These are phyloP conservation scores for Pichia ethanolica DNA, from an alignment of 805 yeast genomes.

Conservation along the genomic window DNA sequence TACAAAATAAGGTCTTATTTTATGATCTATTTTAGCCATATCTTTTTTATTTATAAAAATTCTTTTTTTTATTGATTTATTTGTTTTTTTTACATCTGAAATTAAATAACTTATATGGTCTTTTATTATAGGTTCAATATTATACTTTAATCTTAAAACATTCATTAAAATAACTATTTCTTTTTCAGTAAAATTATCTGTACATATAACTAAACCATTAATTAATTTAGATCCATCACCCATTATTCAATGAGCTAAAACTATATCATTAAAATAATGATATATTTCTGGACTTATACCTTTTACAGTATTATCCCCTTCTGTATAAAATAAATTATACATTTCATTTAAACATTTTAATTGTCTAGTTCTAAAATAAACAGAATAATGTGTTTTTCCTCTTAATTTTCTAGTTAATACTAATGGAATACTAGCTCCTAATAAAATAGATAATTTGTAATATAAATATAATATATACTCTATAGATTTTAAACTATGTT, in stretches of 20 bases:
- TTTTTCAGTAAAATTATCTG: background rate
- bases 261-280: background rate
- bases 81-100: too few relatives aligned
- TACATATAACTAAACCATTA: background rate
- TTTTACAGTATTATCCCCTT: background rate
- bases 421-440: background rate
- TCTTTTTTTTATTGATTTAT: too few relatives aligned
- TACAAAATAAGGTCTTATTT: too few relatives aligned
- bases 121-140: too few relatives aligned
- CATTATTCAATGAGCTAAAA: background rate
- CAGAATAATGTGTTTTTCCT: background rate
- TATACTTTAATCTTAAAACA: background rate
- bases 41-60: background rate
- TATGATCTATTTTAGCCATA: too few relatives aligned
- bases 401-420: background rate
- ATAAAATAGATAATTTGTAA: background rate
- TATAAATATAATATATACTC: background rate
- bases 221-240: background rate
- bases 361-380: background rate
- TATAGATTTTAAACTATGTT: background rate
- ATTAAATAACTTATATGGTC: too few relatives aligned
- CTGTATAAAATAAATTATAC: background rate
- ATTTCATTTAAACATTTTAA: background rate
- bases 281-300: background rate
- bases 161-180: background rate